Evolutionary conservation across 768 basidiomycete genomes (phyloP).

Genomic region (Tephrocybe sp.): DNA sequence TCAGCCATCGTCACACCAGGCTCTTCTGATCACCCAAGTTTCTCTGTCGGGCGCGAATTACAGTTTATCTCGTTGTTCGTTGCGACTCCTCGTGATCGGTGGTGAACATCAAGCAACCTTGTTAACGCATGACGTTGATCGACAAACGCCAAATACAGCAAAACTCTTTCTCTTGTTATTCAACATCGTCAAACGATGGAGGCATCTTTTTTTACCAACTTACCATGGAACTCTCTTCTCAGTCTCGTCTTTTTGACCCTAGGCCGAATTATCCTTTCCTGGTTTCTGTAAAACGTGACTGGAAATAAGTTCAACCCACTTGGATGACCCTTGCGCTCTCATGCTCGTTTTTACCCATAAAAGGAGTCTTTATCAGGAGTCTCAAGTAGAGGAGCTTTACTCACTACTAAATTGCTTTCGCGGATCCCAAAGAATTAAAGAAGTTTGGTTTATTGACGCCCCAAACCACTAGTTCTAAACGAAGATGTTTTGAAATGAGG

Average conservation of each 20-base stretch:
- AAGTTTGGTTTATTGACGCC: conserved; percentile 49
- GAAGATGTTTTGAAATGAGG: conserved; percentile 38
- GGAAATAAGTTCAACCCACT: conserved; percentile 30
- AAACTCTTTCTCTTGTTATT: no score
- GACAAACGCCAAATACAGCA: no score
- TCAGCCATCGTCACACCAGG: background rate
- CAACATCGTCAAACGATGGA: no score
- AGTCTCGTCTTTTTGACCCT: conserved; percentile 47
- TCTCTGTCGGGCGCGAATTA: no score
- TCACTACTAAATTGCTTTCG: conserved; percentile 18
- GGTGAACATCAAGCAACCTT: no score
- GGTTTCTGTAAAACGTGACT: conserved; percentile 47
- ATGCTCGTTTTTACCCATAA: conserved; percentile 52
- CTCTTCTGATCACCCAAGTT: no score
- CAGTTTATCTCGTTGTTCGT: no score
- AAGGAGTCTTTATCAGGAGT: conserved; percentile 54
- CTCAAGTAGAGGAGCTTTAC: conserved; percentile 48
- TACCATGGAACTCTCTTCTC: conserved; percentile 4
- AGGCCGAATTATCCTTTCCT: conserved; percentile 48
- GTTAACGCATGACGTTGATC: no score
- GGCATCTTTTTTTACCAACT: background rate
- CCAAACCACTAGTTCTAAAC: conserved; percentile 52
- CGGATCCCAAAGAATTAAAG: conserved; percentile 34
- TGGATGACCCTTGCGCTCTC: conserved; percentile 33
- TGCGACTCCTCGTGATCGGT: no score